Base-by-base conservation (phyloP, 371 early-diverging fungal species). In the Chytridium lagenaria region DNA sequence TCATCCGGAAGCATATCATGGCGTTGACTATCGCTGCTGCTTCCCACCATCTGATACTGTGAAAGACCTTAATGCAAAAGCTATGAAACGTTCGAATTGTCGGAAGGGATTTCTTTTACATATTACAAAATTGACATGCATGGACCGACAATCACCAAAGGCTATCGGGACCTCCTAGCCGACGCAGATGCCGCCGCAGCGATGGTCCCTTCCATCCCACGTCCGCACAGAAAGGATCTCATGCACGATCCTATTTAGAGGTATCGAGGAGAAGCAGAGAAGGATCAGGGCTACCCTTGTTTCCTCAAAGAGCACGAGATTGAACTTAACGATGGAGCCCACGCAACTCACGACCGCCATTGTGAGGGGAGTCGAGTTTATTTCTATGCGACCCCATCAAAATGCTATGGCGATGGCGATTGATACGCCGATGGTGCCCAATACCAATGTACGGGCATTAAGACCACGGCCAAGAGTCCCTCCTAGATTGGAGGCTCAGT, bases 341-440 rank as follows among this genome's bases (percentile, higher is more conserved):
- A 38, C 10, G 22, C 38, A 19, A 23, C n/a, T 37, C 51, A 1
- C 44, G 37, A 38, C 37, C 30, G 57, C n/a, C n/a, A n/a, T 67
- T n/a, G 49, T 38, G 2, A 7, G 19, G 1, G 68, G 65, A 40
- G 57, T 39, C 10, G 73, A 73, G 57, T 68, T 64, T 23, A 68
- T 22, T 38, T 10, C 30, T 1, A 7, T 16, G 15, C 16, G 67
- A 16, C 71, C 50, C 7, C 77, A 82, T 63, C 16, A 33, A 15
- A 80, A 83, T 70, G 72, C 83, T 1, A 76, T 83, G 15, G 83
- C 80, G 0, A 78, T 77, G 1, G 83, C 80, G 5, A 83, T 83
- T 26, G 83, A 80, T 52, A 67, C 57, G 7, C 80, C 83, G 0
- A 72, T 39, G 33, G 67, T 82, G 23, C 61, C 70, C 26, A 73